phyloP scores from a whole-genome alignment of 371 early-diverging fungal genomes.

The Circinella minor region DNA sequence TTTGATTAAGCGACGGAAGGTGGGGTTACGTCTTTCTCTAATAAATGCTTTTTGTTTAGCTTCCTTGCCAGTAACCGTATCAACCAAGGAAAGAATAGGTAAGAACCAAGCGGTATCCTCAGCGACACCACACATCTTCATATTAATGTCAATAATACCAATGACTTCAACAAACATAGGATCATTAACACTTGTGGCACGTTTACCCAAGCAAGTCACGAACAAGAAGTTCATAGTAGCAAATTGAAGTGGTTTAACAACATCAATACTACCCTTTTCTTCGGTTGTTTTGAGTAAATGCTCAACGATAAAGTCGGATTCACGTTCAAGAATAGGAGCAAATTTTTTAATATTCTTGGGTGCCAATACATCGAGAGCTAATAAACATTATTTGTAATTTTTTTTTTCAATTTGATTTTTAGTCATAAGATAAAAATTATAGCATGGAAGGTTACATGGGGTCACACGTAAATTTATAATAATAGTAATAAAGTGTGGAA shows the following conservation, averaged over 20 bases:
- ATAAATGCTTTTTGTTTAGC: conserved; percentile 11
- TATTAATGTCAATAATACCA: conserved; percentile 10
- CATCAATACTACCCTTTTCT: conserved; percentile 13
- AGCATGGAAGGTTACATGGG: no score
- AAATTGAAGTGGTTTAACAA: conserved; percentile 19
- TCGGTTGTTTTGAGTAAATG: conserved; percentile 7
- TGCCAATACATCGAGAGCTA: conserved; percentile 21
- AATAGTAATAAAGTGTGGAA: not conserved
- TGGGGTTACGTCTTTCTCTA: conserved; percentile 14
- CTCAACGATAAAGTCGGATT: conserved; percentile 16
- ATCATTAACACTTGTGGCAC: conserved; percentile 17
- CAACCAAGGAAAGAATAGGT: conserved; percentile 18
- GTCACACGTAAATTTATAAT: not conserved
- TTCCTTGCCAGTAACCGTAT: conserved; percentile 16
- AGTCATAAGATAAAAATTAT: no score
- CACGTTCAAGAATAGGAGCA: conserved; percentile 10
- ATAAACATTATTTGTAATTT: not conserved
- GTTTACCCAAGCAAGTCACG: conserved; percentile 15
- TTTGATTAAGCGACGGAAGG: conserved; percentile 16
- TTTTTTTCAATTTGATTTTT: no score
- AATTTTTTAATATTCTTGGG: conserved; percentile 22
- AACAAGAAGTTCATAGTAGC: conserved; percentile 22
- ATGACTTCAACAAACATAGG: conserved; percentile 19
- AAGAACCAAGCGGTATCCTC: conserved; percentile 25
- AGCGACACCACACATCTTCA: conserved; percentile 16